Base-by-base conservation (phyloP, 73 alveolate species). In the Halteria grandinella region DNA sequence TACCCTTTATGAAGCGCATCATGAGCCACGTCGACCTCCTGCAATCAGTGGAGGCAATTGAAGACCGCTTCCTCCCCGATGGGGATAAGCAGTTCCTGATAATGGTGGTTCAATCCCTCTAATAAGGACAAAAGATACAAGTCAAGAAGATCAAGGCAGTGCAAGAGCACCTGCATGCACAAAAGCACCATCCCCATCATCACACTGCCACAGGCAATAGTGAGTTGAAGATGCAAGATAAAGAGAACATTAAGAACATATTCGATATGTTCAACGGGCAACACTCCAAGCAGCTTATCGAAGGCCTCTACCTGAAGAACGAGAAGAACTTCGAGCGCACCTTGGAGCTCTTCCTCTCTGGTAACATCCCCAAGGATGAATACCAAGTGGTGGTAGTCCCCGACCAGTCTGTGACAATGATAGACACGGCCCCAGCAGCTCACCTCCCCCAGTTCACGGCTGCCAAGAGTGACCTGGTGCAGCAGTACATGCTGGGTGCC, bases 291-390 rank as follows among this genome's bases (percentile, higher is more conserved):
- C 53, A 43, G 41, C 23, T 66, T 12, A 45, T 43, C 3, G 64
- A 66, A 25, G 6, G 25, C 15, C 11, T 66, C 36, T 66, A 66
- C 51, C 29, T 66, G 55, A 43, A 5, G 37, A 5, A 43, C n/a
- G 69, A 48, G 43, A 66, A 47, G 54, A 66, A 66, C 53, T 40
- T 48, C 8, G 81, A 66, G 21, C 14, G 5, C 24, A 18, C 66
- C 18, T n/a, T 66, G 31, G 81, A 66, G 21, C 6, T 25, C 23
- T 8, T 66, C 33, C 53, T 66, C 5, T 5, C 37, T 66, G 69
- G 69, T 4, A 66, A 66, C 27, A 66, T 66, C 18, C 81, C 81
- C n/a, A 27, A 66, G 45, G 77, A 62, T 32, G 77, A 62, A 39
- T 36, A 32, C 20, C 27, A 62, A 23, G 45, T 62, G 3, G 59